Evolutionary conservation across 108 stramenopile species (phyloP), one percentile per base, ranked within the genome.

Genomic region (Schizochytrium sp.): DNA sequence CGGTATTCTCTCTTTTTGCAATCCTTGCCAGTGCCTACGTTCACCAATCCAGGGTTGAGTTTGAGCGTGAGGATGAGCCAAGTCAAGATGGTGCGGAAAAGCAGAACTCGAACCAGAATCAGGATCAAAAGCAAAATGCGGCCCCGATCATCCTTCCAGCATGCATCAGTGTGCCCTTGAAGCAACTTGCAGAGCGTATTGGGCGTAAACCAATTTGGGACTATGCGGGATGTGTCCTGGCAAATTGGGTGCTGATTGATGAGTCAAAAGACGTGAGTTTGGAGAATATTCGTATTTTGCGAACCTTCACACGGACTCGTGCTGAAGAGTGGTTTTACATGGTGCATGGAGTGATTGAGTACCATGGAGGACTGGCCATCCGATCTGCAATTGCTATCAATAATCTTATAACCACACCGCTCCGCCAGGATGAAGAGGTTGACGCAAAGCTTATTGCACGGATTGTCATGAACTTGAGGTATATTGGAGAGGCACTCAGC

Each of bases 271-370:
- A 60, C 61, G 17, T 88, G 61, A 19, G 50, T 7, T 38, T 41
- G 41, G 8, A 15, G 19, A 88, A 88, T 42, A 46, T 60, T 44
- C 60, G 61, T 13, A 50, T 88, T 17, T 64, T 88, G 47, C 88
- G 88, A 13, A 61, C 61, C 61, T 88, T 88, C 28, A 88, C 88
- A 10, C 28, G 88, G 4, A 49, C 55, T 64, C 50, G 38, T 53
- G 61, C 61, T 10, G 88, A 88, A 49, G 88, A 88, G 61, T 88
- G 88, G 88, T 88, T 88, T 49, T 88, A 56, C 61, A 88, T 69
- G 88, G 69, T 61, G 38, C 88, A 88, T 28, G 17, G 42, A 2
- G 88, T 88, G 47, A 88, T 88, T 50, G 88, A 88, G 61, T 4
- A 61, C 46, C 28, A 49, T 4, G 88, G 61, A 15, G 88, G 10